Evolutionary conservation across 345 rosid species (phyloP).

Genomic region (Ceriops decandra): DNA sequence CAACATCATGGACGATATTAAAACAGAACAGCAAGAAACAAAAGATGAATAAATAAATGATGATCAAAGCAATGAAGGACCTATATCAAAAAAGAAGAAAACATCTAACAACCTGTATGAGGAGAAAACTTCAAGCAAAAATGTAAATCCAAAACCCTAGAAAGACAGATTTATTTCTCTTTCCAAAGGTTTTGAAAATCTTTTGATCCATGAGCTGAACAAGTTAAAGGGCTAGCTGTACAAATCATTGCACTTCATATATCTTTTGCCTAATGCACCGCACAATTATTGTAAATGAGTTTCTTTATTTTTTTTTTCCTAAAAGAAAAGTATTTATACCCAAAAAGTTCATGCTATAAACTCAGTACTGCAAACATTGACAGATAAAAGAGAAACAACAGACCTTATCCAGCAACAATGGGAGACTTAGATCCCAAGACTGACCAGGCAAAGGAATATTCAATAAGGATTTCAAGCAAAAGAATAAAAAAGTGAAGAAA

Average conservation of each 20-base stretch:
- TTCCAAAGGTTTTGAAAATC: not conserved
- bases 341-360: not conserved
- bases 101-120: not conserved
- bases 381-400: not conserved
- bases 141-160: no score
- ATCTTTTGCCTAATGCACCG: no score
- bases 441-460: not conserved
- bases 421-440: not conserved
- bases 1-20: slow-evolving; percentile 15
- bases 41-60: slow-evolving; percentile 10
- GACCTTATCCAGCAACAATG: not conserved
- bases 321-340: no score
- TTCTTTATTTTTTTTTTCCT: no score
- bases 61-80: not conserved
- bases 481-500: no score
- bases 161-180: no score
- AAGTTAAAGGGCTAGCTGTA: not conserved
- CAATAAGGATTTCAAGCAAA: no score
- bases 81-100: not conserved
- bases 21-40: slow-evolving; percentile 1
- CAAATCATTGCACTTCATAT: not conserved
- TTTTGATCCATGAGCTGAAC: not conserved
- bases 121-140: not conserved
- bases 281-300: no score
- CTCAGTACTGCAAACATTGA: not conserved